phyloP scores from a whole-genome alignment of 2,329 filamentous ascomycete species.

The Pseudocercospora eumusae region DNA sequence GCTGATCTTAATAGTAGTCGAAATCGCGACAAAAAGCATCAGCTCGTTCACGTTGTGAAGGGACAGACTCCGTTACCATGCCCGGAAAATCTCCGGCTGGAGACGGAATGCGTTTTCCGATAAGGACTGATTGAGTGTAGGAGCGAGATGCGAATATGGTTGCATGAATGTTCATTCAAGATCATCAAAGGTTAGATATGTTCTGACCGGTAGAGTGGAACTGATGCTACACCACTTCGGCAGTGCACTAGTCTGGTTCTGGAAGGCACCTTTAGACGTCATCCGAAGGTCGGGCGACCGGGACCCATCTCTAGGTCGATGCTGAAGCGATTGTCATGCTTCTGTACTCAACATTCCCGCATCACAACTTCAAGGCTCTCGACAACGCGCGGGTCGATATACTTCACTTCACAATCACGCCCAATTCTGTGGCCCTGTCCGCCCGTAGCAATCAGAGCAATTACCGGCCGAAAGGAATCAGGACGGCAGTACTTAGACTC shows the following conservation, averaged over 20 bases:
- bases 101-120: too few species aligned
- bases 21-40: too few species aligned
- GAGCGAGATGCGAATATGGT: too few species aligned
- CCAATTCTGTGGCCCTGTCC: not conserved
- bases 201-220: too few species aligned
- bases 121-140: too few species aligned
- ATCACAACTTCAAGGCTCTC: not conserved
- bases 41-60: too few species aligned
- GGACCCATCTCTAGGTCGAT: not conserved
- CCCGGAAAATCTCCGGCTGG: too few species aligned
- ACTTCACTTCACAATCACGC: not conserved
- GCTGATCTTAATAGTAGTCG: too few species aligned
- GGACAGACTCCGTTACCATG: too few species aligned
- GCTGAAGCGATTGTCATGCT: not conserved
- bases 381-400: not conserved
- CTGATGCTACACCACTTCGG: too few species aligned
- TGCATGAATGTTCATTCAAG: too few species aligned
- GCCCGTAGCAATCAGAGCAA: not conserved
- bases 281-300: conserved; percentile 1
- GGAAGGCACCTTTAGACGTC: conserved; percentile 7
- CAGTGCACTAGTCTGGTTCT: not conserved
- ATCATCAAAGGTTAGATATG: too few species aligned
- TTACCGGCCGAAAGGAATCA: not conserved
- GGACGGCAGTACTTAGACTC: not conserved
- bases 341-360: not conserved